A percentile compares a stretch with the other conserved stretches of the same genome.
Evolutionary conservation across 169 alveolate genomes (phyloP).

Genomic region (Plasmodium coatneyi): DNA sequence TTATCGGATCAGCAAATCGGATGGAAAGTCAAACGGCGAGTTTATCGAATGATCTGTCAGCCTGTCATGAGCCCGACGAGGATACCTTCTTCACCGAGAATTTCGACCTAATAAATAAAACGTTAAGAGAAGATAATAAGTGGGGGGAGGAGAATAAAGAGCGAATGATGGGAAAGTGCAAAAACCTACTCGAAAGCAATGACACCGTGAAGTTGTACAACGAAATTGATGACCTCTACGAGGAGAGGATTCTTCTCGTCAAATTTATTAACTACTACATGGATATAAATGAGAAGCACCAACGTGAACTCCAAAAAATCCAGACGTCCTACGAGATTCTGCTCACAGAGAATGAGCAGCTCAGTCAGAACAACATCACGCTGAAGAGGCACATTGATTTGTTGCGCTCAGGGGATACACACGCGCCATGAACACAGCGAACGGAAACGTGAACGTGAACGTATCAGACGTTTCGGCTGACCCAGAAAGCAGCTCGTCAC

Average conservation of each 20-base stretch:
- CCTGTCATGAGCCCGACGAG: neutral
- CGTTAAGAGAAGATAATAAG: neutral
- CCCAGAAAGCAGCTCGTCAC: neutral
- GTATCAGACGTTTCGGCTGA: neutral
- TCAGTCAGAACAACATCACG: constrained; percentile 40
- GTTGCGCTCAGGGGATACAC: neutral
- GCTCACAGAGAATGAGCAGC: constrained; percentile 45
- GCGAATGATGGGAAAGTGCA: constrained; percentile 5
- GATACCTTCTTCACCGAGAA: neutral
- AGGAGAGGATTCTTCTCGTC: constrained; percentile 37
- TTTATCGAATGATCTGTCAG: neutral
- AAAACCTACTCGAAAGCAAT: constrained; percentile 3
- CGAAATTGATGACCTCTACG: constrained; percentile 13
- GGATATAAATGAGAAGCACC: neutral
- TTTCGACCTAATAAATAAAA: neutral
- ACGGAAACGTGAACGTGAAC: too few relatives aligned
- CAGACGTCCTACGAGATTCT: constrained; percentile 13
- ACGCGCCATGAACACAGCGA: neutral
- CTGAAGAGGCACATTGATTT: constrained; percentile 29
- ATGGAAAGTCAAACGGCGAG: neutral
- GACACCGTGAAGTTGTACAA: neutral
- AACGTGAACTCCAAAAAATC: neutral
- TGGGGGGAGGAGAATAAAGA: constrained; percentile 1
- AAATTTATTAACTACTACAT: constrained; percentile 12
- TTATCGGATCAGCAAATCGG: neutral